Evolutionary conservation across 805 yeast species (phyloP), one percentile per base, ranked within the genome.

Genomic region (Kurtzmaniella fragi): DNA sequence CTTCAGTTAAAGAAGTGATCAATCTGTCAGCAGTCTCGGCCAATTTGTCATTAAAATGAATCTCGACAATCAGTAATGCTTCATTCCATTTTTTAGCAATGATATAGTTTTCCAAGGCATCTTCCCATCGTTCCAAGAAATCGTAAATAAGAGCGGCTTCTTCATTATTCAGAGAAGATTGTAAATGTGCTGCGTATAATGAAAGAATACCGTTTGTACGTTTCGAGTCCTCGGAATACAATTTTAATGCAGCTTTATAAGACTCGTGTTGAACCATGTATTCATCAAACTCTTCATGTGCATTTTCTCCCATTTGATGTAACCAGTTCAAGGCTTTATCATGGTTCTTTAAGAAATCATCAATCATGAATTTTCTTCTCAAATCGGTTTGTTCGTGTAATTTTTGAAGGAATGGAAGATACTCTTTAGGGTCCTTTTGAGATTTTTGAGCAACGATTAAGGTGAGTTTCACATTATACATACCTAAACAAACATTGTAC

Each of bases 371-470:
- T 53, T 76, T 73, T 47, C 81, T 78, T 43, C 95, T 77, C 40
- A 79, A 59, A 5, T 77, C 81, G 1, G 76, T 64, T 58, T 83
- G 85, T 31, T 75, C 77, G 48, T 86, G 83, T 39, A 93, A 67
- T 35, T 80, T 73, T 53, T 88, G 95, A 47, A 93, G 71, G 60
- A 93, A 93, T 37, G 99, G 96, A 38, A 93, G 66, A 50, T 93
- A 93, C 61, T 93, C 99, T 53, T 90, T 88, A 17, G 99, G 99
- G 64, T 93, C 99, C 71, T 84, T 90, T 61, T 91, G 98, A 0
- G 97, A 89, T 54, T 89, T 93, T 57, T 95, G 98, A 0, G 99
- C 99, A 42, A 93, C 81, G 10, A 75, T 71, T 41, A 93, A 71
- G 0, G 98, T 78, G 51, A 91, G 67, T 41, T 81, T 80, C 31